Percentiles rank a stretch among this genome's conserved stretches.
phyloP scores from a whole-genome alignment of 805 yeast species.

The Metschnikowia baotianmanensis region DNA sequence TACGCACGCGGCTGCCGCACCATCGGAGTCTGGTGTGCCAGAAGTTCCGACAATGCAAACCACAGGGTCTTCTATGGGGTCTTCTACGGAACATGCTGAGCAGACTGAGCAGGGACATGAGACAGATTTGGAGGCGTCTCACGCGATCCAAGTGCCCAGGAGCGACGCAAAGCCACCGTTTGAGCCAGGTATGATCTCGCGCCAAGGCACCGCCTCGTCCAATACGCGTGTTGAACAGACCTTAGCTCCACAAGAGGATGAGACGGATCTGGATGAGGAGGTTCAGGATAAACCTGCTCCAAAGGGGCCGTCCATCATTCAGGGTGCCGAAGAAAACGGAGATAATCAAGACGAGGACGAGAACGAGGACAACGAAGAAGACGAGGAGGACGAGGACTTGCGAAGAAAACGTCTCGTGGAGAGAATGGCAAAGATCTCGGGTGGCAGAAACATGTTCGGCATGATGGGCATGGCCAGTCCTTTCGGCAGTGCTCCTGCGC shows the following conservation, averaged over 20 bases:
- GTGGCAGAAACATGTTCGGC: conserved; percentile 78
- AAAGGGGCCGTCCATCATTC: conserved; percentile 4
- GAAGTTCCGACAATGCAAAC: too few species aligned
- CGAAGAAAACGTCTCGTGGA: conserved; percentile 77
- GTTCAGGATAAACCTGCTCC: background rate
- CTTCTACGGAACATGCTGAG: too few species aligned
- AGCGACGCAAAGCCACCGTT: background rate
- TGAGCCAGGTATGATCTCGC: too few species aligned
- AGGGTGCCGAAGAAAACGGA: conserved; percentile 21
- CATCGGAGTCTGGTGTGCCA: conserved; percentile 4
- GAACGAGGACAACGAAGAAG: conserved; percentile 46
- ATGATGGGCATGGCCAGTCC: conserved; percentile 57
- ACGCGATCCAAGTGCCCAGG: too few species aligned
- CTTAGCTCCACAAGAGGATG: too few species aligned
- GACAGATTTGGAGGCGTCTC: too few species aligned
- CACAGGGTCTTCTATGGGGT: too few species aligned
- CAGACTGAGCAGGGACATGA: too few species aligned
- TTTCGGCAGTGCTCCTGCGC: conserved; percentile 26
- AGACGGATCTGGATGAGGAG: background rate
- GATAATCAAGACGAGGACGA: conserved; percentile 43
- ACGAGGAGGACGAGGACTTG: conserved; percentile 62
- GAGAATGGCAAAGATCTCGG: conserved; percentile 94
- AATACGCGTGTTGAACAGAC: too few species aligned
- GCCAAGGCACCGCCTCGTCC: too few species aligned
- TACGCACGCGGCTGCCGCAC: background rate